These are phyloP conservation scores for Lasiosphaeriaceae sp. DNA, from an alignment of 495 filamentous ascomycete species.

Conservation along the genomic window DNA sequence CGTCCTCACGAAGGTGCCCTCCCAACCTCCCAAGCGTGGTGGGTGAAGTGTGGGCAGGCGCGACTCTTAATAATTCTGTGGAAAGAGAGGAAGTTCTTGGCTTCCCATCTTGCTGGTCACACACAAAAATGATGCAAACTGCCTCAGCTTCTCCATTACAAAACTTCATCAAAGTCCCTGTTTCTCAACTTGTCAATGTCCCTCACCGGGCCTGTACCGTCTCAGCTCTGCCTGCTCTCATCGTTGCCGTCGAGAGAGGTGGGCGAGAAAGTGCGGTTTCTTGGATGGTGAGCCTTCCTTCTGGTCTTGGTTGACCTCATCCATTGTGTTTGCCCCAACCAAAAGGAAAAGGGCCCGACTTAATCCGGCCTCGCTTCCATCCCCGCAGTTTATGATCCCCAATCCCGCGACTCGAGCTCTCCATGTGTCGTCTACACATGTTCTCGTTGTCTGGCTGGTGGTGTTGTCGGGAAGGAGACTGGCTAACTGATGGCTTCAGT, in stretches of 20 bases:
- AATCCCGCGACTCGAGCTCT: too few species aligned
- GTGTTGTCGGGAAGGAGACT: background rate
- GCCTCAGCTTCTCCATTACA: background rate
- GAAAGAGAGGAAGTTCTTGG: too few species aligned
- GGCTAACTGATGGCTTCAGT: conserved; percentile 45
- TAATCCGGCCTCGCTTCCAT: too few species aligned
- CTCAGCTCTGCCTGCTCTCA: conserved; percentile 63
- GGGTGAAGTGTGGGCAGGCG: too few species aligned
- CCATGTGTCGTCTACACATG: too few species aligned
- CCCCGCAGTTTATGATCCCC: too few species aligned
- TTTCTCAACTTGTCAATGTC: conserved; percentile 33
- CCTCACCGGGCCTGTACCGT: conserved; percentile 58
- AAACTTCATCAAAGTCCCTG: background rate
- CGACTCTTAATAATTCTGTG: too few species aligned
- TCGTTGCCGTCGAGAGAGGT: conserved; percentile 50
- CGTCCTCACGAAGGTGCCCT: too few species aligned
- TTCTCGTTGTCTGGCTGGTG: too few species aligned
- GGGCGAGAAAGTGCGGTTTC: conserved; percentile 79
- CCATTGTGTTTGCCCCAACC: too few species aligned
- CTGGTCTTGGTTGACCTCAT: background rate
- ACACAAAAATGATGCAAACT: background rate
- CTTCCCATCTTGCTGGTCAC: background rate
- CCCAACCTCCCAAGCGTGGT: too few species aligned
- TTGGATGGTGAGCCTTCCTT: conserved; percentile 71
- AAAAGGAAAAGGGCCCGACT: too few species aligned